Conservation (phyloP, 331 rosid genomes). For the Erythrophleum ivorense region DNA sequence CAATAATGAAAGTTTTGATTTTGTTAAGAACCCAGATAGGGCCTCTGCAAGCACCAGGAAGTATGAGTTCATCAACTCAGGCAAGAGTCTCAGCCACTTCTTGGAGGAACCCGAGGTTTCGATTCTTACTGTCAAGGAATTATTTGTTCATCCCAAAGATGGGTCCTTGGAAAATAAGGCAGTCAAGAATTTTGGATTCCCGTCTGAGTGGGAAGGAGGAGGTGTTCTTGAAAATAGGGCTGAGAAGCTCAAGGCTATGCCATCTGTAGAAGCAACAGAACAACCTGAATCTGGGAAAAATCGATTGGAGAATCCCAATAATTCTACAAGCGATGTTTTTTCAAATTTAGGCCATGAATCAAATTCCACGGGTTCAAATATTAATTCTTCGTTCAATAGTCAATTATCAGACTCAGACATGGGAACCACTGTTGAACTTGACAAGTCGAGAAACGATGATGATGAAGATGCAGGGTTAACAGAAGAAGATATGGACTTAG, state of each 20-base stretch:
- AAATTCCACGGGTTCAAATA: background rate
- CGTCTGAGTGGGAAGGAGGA: background rate
- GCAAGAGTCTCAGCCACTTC: constrained; percentile 52
- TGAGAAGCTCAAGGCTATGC: background rate
- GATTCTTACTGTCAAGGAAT: constrained; percentile 53
- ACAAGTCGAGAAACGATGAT: constrained; percentile 33
- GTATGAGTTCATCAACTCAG: constrained; percentile 51
- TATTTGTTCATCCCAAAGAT: constrained; percentile 36
- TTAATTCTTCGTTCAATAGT: background rate
- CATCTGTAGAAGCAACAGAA: background rate
- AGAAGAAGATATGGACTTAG: constrained; percentile 42
- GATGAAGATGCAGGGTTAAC: constrained; percentile 35
- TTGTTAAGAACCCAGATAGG: constrained; percentile 30
- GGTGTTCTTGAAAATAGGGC: background rate
- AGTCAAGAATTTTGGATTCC: constrained; percentile 17
- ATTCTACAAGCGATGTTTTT: background rate
- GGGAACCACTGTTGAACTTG: constrained; percentile 42
- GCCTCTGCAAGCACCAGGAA: constrained; percentile 43
- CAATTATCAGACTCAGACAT: constrained; percentile 54
- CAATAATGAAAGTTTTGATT: constrained; percentile 34
- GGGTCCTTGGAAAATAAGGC: constrained; percentile 19
- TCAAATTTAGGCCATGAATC: background rate
- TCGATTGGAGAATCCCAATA: background rate
- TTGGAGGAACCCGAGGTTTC: constrained; percentile 57
- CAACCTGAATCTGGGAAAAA: background rate